Conservation (phyloP, 2,329 filamentous ascomycete species). For the Diplodia corticola region DNA sequence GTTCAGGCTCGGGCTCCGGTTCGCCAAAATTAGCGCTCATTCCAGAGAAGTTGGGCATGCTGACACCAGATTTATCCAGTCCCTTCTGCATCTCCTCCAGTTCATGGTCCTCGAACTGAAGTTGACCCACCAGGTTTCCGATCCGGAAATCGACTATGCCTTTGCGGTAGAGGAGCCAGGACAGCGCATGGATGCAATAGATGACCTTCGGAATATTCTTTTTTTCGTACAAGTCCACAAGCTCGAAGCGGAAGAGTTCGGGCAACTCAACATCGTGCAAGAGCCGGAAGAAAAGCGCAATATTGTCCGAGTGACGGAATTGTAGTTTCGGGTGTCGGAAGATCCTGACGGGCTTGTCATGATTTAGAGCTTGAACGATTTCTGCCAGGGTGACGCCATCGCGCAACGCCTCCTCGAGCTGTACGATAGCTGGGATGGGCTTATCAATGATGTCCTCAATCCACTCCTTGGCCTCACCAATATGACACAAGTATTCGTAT, state of each 20-base stretch:
- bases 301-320: conserved; percentile 96
- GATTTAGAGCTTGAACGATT: conserved; percentile 85
- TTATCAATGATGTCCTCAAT: conserved; percentile 89
- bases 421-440: conserved; percentile 85
- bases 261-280: conserved; percentile 88
- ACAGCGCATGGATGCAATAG: conserved; percentile 95
- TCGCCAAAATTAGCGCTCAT: conserved; percentile 91
- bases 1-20: conserved; percentile 74
- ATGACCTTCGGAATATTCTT: conserved; percentile 99
- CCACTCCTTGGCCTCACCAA: conserved; percentile 98
- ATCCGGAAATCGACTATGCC: conserved; percentile 95
- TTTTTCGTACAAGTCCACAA: conserved; percentile 98
- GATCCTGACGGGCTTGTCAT: conserved; percentile 73
- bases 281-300: conserved; percentile 92
- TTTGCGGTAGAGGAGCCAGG: conserved; percentile 94
- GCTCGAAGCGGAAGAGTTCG: conserved; percentile 93
- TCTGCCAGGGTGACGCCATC: conserved; percentile 94
- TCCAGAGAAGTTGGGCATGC: conserved; percentile 96
- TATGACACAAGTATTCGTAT: conserved; percentile 98
- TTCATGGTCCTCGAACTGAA: conserved; percentile 97
- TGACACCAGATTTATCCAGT: conserved; percentile 89
- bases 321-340: conserved; percentile 84
- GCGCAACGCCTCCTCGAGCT: conserved; percentile 87
- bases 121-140: conserved; percentile 91
- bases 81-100: conserved; percentile 96